Evolutionary conservation across 495 filamentous ascomycete genomes (phyloP).

Genomic region (Aspergillus nidulans): DNA sequence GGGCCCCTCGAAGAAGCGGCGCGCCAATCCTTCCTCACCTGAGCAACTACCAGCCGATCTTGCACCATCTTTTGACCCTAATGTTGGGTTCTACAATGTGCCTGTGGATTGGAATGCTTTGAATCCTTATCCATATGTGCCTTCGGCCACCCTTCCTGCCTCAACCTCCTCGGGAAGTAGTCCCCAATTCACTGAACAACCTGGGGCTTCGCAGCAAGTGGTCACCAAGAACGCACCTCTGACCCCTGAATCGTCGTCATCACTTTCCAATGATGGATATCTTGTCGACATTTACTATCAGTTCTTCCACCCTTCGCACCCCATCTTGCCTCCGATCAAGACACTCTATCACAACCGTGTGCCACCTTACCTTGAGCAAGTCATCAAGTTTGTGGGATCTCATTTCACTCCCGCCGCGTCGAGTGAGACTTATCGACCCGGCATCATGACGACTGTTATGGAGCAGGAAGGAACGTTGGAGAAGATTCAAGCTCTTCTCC

Average conservation of each 20-base stretch:
- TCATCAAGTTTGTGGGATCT: constrained; percentile 44
- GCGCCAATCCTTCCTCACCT: constrained; percentile 33
- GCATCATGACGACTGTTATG: constrained; percentile 30
- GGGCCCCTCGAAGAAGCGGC: constrained; percentile 44
- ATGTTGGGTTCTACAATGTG: constrained; percentile 20
- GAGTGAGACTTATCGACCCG: constrained; percentile 38
- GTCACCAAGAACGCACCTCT: constrained; percentile 25
- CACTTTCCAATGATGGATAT: constrained; percentile 35
- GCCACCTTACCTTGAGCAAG: constrained; percentile 39
- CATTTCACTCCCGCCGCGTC: constrained; percentile 41
- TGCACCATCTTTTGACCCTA: constrained; percentile 16
- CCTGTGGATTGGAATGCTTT: constrained; percentile 31
- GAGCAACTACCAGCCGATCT: constrained; percentile 27
- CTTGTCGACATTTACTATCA: constrained; percentile 45
- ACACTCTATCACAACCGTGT: constrained; percentile 25
- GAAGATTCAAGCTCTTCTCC: constrained; percentile 69
- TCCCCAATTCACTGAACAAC: constrained; percentile 21
- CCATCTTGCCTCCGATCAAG: constrained; percentile 37
- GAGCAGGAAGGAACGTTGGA: constrained; percentile 34
- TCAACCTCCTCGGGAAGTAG: constrained; percentile 24
- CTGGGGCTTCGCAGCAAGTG: constrained; percentile 15
- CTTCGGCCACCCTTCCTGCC: constrained; percentile 21
- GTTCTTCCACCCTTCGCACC: constrained; percentile 44
- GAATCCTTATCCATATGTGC: constrained; percentile 19
- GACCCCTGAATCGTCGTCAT: constrained; percentile 41